A percentile compares a stretch with the other conserved stretches of the same genome.
Conservation (phyloP, 192 early-diverging fungal genomes). For the Dissophora ornata region DNA sequence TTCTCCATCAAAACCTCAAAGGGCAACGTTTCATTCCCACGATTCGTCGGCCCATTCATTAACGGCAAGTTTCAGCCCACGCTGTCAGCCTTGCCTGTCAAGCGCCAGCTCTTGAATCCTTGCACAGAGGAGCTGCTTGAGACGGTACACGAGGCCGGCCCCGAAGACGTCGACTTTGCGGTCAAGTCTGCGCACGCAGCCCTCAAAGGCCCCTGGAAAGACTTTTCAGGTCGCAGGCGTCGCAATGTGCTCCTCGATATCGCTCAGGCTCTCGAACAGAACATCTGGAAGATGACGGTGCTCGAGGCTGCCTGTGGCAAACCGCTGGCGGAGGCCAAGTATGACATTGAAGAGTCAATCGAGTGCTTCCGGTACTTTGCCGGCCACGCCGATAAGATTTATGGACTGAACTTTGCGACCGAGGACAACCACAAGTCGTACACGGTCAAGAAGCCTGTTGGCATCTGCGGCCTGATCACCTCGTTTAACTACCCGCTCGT, state of each 20-base stretch:
- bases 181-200: conserved; percentile 71
- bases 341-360: conserved; percentile 72
- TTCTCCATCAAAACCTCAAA: conserved; percentile 48
- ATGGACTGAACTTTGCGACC: conserved; percentile 63
- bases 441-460: conserved; percentile 71
- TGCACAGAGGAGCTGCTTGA: conserved; percentile 69
- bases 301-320: conserved; percentile 89
- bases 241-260: conserved; percentile 67
- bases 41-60: conserved; percentile 74
- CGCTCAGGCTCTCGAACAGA: conserved; percentile 62
- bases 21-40: conserved; percentile 33
- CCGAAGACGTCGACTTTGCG: conserved; percentile 73
- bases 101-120: conserved; percentile 74
- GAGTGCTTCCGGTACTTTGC: conserved; percentile 84
- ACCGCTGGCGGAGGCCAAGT: conserved; percentile 66
- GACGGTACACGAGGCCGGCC: conserved; percentile 67
- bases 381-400: conserved; percentile 70
- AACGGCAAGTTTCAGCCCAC: conserved; percentile 74
- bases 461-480: conserved; percentile 82
- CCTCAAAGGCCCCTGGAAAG: conserved; percentile 64
- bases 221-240: conserved; percentile 60
- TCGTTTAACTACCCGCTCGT: conserved; percentile 82
- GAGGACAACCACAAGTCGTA: conserved; percentile 62
- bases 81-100: conserved; percentile 53
- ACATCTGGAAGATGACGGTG: conserved; percentile 61